phyloP scores from a whole-genome alignment of 345 rosid species.

The Linum trigynum region DNA sequence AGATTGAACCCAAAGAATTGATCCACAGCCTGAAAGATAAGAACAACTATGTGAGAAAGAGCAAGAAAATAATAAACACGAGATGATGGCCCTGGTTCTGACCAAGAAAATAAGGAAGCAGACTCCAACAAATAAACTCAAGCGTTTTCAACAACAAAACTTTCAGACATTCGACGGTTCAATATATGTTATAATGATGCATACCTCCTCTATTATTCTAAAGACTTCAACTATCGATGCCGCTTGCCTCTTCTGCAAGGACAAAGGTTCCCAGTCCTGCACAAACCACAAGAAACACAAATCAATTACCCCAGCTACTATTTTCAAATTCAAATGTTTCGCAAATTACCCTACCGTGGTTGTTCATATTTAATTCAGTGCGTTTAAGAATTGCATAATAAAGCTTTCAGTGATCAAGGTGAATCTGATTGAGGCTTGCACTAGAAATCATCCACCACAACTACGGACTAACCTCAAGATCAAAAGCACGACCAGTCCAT shows the following conservation, averaged over 20 bases:
- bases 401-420: neutral
- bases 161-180: neutral
- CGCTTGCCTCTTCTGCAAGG: conserved; percentile 79
- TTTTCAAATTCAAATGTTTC: neutral
- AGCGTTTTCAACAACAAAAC: neutral
- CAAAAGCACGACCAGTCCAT: conserved; percentile 87
- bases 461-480: conserved; percentile 62
- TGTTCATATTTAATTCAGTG: neutral
- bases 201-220: conserved; percentile 95
- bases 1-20: conserved; percentile 84
- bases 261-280: conserved; percentile 97
- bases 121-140: neutral
- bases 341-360: neutral
- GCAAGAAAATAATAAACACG: conserved; percentile 6
- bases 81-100: neutral
- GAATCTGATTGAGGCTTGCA: neutral
- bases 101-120: neutral
- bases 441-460: neutral
- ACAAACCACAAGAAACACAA: conserved; percentile 10
- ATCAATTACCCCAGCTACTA: conserved; percentile 1
- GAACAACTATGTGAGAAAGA: conserved; percentile 8
- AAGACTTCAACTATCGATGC: conserved; percentile 87
- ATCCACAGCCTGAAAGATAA: conserved; percentile 71
- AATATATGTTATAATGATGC: neutral
- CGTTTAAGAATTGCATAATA: neutral